These are phyloP conservation scores for Tilletia caries DNA, from an alignment of 1,284 basidiomycete species.

Conservation along the genomic window DNA sequence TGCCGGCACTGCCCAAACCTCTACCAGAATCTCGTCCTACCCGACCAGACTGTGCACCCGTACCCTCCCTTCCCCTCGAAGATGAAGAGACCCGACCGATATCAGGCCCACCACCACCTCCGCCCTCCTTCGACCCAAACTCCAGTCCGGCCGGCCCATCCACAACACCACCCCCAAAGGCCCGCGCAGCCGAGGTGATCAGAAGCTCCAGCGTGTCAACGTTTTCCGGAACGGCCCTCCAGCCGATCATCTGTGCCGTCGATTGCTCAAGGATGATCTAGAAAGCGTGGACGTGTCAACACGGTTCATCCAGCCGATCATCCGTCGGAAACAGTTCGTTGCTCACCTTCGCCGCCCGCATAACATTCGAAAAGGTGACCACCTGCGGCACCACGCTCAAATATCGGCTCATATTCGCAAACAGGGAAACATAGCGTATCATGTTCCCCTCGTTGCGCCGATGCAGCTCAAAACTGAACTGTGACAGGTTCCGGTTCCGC, in stretches of 20 bases:
- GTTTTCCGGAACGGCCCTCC: neutral
- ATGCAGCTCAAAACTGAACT: neutral
- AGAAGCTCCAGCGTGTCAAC: slow-evolving; percentile 8
- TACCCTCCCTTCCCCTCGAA: neutral
- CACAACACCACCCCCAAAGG: neutral
- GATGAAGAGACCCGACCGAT: neutral
- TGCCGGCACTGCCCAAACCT: too few species aligned
- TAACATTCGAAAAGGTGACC: neutral
- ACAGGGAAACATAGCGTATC: neutral
- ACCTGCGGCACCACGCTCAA: neutral
- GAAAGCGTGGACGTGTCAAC: too few species aligned
- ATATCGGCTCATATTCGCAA: neutral
- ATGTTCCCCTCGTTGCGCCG: neutral
- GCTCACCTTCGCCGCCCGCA: neutral
- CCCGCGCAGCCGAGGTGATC: slow-evolving; percentile 2
- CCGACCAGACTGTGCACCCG: too few species aligned
- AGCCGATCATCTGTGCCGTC: neutral
- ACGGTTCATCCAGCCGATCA: too few species aligned
- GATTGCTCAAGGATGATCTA: neutral
- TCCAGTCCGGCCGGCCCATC: neutral
- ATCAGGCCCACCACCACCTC: neutral
- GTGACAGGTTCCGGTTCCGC: neutral
- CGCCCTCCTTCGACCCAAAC: neutral
- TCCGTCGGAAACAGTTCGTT: too few species aligned
- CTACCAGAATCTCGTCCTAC: neutral